Conservation (phyloP, 768 basidiomycete genomes). For the Trametes cubensis region DNA sequence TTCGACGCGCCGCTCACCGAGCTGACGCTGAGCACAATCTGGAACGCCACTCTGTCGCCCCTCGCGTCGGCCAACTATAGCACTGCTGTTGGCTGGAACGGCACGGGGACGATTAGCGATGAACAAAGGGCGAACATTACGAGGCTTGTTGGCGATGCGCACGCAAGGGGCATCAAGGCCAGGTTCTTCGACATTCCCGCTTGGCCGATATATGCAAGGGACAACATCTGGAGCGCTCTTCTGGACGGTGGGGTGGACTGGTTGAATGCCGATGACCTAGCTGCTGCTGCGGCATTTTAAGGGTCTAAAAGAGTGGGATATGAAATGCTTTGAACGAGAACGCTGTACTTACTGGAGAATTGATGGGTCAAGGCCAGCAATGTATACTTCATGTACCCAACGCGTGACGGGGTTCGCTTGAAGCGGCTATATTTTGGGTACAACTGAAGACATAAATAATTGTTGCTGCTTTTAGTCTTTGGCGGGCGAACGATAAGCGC, state of each 20-base stretch:
- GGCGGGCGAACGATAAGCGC: no score
- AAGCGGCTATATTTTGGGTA: no score
- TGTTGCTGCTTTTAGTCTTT: no score
- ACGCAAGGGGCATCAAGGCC: constrained; percentile 46
- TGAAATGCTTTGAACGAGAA: background rate
- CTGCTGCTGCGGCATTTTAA: constrained; percentile 21
- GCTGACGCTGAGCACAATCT: constrained; percentile 43
- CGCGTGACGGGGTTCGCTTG: no score
- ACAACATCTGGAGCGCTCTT: constrained; percentile 48
- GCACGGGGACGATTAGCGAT: constrained; percentile 46
- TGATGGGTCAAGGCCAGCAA: no score
- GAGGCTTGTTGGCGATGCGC: constrained; percentile 46
- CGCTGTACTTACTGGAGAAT: no score
- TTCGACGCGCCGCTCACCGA: constrained; percentile 54
- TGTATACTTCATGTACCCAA: no score
- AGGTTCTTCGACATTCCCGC: constrained; percentile 58
- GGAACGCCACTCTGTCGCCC: constrained; percentile 47
- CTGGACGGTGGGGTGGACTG: constrained; percentile 50
- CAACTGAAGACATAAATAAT: no score
- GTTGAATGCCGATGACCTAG: constrained; percentile 53
- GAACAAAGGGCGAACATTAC: constrained; percentile 43
- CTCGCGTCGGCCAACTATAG: constrained; percentile 53
- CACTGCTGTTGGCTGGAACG: constrained; percentile 49
- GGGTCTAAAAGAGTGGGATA: no score
- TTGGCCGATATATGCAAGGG: constrained; percentile 47